phyloP scores from a whole-genome alignment of 2,329 filamentous ascomycete species.

The Botrytis deweyae region DNA sequence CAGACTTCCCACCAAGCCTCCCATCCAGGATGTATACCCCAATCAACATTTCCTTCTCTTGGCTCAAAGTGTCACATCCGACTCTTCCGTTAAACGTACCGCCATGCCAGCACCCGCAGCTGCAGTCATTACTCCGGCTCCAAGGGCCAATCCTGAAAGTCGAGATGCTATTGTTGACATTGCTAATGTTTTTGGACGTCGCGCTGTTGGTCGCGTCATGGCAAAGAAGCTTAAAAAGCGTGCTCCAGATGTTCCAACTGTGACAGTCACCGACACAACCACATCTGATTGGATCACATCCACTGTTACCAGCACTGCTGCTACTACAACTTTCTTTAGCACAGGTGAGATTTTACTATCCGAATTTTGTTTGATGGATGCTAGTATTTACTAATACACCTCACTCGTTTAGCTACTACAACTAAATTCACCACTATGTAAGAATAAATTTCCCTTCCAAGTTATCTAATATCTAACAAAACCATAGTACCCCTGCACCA shows the following conservation, averaged over 20 bases:
- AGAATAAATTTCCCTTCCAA: not conserved
- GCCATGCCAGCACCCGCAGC: not conserved
- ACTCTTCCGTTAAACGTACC: not conserved
- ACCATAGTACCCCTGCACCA: constrained; percentile 15
- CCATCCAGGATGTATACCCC: constrained; percentile 7
- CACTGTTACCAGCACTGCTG: constrained; percentile 11
- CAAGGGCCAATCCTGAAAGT: not conserved
- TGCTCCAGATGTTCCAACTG: constrained; percentile 19
- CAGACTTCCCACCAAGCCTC: not conserved
- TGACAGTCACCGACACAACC: constrained; percentile 14
- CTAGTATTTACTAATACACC: not conserved
- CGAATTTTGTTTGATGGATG: no score
- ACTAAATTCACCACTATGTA: constrained; percentile 13
- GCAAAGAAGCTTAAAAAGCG: constrained; percentile 19
- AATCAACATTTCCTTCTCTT: constrained; percentile 9
- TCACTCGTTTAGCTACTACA: not conserved
- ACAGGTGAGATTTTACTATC: constrained; percentile 4
- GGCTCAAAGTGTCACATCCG: constrained; percentile 16
- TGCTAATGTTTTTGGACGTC: constrained; percentile 18
- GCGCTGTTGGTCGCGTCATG: constrained; percentile 11
- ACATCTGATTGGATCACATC: constrained; percentile 19
- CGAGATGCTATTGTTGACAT: constrained; percentile 13
- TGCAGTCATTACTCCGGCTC: constrained; percentile 10
- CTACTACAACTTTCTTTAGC: constrained; percentile 16
- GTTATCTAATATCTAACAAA: not conserved